Conservation (phyloP, 805 yeast genomes). For the Pichia occidentalis region DNA sequence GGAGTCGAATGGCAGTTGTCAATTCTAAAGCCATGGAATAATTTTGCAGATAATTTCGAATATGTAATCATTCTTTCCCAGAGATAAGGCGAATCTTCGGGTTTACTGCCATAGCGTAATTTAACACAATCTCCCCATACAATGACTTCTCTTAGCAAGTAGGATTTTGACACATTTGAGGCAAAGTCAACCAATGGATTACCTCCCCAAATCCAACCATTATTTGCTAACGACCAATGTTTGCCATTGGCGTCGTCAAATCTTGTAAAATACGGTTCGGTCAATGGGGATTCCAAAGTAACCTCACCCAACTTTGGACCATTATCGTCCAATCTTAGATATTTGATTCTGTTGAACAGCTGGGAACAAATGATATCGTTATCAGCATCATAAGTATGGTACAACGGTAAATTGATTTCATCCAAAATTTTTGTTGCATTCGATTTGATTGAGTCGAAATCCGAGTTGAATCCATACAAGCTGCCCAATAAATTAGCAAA, state of each 20-base stretch:
- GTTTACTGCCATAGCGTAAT: slow-evolving; percentile 71
- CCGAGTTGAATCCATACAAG: slow-evolving; percentile 27
- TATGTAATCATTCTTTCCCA: slow-evolving; percentile 87
- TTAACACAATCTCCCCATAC: slow-evolving; percentile 98
- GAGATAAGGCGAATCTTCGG: slow-evolving; percentile 78
- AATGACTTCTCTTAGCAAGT: slow-evolving; percentile 84
- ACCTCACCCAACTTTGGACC: slow-evolving; percentile 79
- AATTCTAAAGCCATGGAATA: slow-evolving; percentile 83
- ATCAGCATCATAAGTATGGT: slow-evolving; percentile 72
- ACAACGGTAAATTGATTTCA: slow-evolving; percentile 69
- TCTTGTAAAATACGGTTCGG: slow-evolving; percentile 85
- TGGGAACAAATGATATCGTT: slow-evolving; percentile 57
- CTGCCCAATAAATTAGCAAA: slow-evolving; percentile 48
- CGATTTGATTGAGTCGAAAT: slow-evolving; percentile 19
- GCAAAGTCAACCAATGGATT: slow-evolving; percentile 94
- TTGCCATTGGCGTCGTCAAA: slow-evolving; percentile 49
- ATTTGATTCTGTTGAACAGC: slow-evolving; percentile 68
- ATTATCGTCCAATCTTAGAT: slow-evolving; percentile 64
- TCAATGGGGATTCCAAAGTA: slow-evolving; percentile 50
- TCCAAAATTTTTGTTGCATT: slow-evolving; percentile 55
- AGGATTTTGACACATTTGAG: slow-evolving; percentile 67
- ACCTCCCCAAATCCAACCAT: slow-evolving; percentile 99
- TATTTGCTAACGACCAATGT: slow-evolving; percentile 75
- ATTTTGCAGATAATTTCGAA: slow-evolving; percentile 59
- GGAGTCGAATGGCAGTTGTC: slow-evolving; percentile 98